Evolutionary conservation across 2,329 filamentous ascomycete genomes (phyloP).

Genomic region (Stromatinia cepivora): DNA sequence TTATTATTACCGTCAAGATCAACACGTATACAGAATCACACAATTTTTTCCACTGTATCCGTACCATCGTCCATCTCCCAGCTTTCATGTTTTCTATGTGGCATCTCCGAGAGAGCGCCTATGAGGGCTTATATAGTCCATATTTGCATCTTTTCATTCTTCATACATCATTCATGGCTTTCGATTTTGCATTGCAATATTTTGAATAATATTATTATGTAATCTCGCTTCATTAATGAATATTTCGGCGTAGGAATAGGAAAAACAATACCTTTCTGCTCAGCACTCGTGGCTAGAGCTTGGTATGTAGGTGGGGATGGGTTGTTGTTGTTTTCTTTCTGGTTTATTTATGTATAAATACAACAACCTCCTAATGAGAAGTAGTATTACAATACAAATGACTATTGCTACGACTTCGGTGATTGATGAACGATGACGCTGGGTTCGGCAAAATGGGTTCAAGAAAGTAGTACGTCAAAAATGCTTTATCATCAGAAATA

Average conservation of each 20-base stretch:
- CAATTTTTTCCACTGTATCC: background rate
- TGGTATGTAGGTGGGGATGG: background rate
- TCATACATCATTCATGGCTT: background rate
- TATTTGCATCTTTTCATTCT: background rate
- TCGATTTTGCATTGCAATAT: background rate
- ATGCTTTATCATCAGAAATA: background rate
- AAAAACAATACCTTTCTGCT: background rate
- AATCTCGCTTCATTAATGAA: background rate
- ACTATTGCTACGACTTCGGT: background rate
- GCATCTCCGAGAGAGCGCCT: background rate
- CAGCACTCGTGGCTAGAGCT: background rate
- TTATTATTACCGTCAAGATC: background rate
- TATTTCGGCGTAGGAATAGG: background rate
- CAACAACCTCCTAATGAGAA: too few relatives aligned
- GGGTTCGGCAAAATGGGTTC: background rate
- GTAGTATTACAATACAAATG: background rate
- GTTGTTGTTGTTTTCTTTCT: background rate
- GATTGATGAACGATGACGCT: background rate
- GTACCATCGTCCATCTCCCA: background rate
- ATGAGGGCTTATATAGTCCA: background rate
- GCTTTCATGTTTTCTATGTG: background rate
- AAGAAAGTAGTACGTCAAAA: background rate
- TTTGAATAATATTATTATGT: background rate
- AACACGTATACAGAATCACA: background rate
- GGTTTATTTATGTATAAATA: background rate